These are phyloP conservation scores for Nemania sp. DNA, from an alignment of 2,329 filamentous ascomycete species.

Conservation along the genomic window DNA sequence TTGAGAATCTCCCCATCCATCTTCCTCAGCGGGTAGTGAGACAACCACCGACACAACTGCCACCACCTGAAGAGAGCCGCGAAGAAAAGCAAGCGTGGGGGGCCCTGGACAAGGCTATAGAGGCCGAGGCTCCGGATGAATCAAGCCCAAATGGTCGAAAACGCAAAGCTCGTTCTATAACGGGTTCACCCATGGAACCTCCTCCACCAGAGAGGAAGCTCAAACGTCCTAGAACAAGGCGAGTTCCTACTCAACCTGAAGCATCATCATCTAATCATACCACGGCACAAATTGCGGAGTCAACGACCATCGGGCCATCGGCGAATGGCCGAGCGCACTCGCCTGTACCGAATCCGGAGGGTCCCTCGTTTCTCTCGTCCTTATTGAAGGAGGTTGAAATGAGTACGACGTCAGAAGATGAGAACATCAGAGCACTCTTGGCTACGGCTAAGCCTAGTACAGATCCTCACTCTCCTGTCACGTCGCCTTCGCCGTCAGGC, in stretches of 20 bases:
- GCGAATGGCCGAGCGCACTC: conserved; percentile 24
- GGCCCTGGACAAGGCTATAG: conserved; percentile 82
- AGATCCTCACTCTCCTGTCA: conserved; percentile 64
- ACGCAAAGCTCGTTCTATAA: conserved; percentile 72
- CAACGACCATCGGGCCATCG: conserved; percentile 19
- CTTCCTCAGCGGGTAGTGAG: conserved; percentile 67
- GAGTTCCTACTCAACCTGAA: conserved; percentile 58
- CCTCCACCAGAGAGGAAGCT: conserved; percentile 76
- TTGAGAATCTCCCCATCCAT: conserved; percentile 59
- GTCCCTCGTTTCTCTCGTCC: conserved; percentile 82
- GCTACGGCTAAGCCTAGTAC: conserved; percentile 38
- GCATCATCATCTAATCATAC: conserved; percentile 47
- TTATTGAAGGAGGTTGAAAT: conserved; percentile 86
- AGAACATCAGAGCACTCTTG: conserved; percentile 50
- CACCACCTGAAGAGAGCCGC: conserved; percentile 66
- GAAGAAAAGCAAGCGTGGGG: conserved; percentile 90
- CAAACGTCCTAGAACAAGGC: conserved; percentile 82
- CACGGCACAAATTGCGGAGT: conserved; percentile 26
- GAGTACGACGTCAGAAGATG: conserved; percentile 62
- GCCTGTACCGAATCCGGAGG: conserved; percentile 44
- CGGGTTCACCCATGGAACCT: conserved; percentile 71
- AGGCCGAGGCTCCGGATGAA: conserved; percentile 59
- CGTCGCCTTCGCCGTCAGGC: conserved; percentile 68
- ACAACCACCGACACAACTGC: conserved; percentile 56
- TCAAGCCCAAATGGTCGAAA: conserved; percentile 62